Evolutionary conservation across 139 green algal genomes (phyloP).

Genomic region (Dunaliella primolecta): DNA sequence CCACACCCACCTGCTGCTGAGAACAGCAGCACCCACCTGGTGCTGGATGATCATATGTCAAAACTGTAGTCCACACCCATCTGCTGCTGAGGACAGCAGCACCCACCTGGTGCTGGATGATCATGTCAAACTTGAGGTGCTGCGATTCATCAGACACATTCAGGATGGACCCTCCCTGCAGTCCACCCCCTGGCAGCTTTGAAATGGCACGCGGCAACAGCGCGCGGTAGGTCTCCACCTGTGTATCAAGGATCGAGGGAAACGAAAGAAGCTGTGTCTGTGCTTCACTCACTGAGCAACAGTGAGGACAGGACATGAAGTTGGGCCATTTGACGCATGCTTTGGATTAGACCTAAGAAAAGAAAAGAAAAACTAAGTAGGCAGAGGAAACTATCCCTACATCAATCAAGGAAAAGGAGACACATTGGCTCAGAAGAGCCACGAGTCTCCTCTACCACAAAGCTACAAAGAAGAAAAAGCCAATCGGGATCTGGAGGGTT

Average conservation of each 20-base stretch:
- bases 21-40: too few relatives aligned
- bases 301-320: background rate
- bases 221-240: slow-evolving; percentile 28
- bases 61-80: too few relatives aligned
- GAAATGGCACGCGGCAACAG: slow-evolving; percentile 49
- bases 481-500: too few relatives aligned
- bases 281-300: background rate
- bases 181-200: slow-evolving; percentile 64
- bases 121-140: slow-evolving; percentile 61
- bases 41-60: too few relatives aligned
- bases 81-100: too few relatives aligned
- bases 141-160: slow-evolving; percentile 75
- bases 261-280: background rate
- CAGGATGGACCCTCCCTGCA: slow-evolving; percentile 60
- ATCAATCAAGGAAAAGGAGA: too few relatives aligned
- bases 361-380: too few relatives aligned
- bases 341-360: background rate
- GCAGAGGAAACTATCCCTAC: too few relatives aligned
- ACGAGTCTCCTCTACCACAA: too few relatives aligned
- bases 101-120: slow-evolving; percentile 64
- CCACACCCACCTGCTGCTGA: too few relatives aligned
- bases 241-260: background rate
- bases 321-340: background rate
- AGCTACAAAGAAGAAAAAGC: too few relatives aligned
- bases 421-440: too few relatives aligned